phyloP scores from a whole-genome alignment of 192 early-diverging fungal species.

The Haplosporangium gracile region DNA sequence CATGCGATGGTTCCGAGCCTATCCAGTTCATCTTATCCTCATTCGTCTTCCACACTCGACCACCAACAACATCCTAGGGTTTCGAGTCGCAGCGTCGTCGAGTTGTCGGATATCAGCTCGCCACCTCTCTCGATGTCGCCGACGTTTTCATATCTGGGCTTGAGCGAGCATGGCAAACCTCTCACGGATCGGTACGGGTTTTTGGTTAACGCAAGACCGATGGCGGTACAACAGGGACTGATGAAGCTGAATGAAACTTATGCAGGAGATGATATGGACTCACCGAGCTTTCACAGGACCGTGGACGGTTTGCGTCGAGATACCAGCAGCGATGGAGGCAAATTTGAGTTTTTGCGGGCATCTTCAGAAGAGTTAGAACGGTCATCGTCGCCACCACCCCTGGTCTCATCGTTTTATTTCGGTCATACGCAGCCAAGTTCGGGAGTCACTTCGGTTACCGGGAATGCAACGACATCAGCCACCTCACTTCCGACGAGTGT shows the following conservation, averaged over 20 bases:
- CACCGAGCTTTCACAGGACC: slow-evolving; percentile 9
- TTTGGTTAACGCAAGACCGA: slow-evolving; percentile 42
- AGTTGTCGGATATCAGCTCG: slow-evolving; percentile 46
- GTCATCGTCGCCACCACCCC: slow-evolving; percentile 18
- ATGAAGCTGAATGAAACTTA: slow-evolving; percentile 41
- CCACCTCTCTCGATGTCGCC: slow-evolving; percentile 32
- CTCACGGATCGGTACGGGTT: slow-evolving; percentile 54
- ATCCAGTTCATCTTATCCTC: slow-evolving; percentile 34
- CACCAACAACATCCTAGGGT: slow-evolving; percentile 9
- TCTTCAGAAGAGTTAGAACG: slow-evolving; percentile 23
- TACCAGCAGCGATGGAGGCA: background rate
- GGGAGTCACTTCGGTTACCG: slow-evolving; percentile 1
- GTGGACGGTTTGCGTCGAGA: background rate
- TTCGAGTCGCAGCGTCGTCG: slow-evolving; percentile 32
- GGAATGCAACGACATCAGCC: slow-evolving; percentile 15
- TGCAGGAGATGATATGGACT: slow-evolving; percentile 31
- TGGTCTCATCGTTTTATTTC: slow-evolving; percentile 24
- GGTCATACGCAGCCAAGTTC: slow-evolving; percentile 3
- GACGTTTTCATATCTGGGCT: slow-evolving; percentile 23
- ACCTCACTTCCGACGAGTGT: slow-evolving; percentile 18
- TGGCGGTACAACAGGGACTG: slow-evolving; percentile 50
- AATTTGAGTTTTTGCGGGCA: slow-evolving; percentile 18
- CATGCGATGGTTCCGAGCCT: slow-evolving; percentile 20
- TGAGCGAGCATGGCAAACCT: slow-evolving; percentile 20
- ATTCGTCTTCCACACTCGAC: slow-evolving; percentile 21